Percentiles rank a stretch among this genome's conserved stretches.
phyloP scores from a whole-genome alignment of 176 grass and related monocot species.

The Bromus sterilis region DNA sequence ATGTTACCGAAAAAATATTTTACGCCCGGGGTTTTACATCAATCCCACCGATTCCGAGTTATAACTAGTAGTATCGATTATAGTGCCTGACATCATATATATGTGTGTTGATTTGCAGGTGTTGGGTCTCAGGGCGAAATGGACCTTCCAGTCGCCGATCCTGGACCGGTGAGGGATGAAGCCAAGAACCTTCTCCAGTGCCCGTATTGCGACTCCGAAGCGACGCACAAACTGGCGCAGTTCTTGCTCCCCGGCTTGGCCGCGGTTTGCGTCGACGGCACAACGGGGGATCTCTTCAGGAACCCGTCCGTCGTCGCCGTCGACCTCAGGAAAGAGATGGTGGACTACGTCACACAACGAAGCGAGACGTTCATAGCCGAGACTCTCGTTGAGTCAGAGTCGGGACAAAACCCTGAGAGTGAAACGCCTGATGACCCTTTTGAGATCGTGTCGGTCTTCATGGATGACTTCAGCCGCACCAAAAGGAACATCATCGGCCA shows the following conservation, averaged over 20 bases:
- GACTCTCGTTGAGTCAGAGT: slow-evolving; percentile 28
- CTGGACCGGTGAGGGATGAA: slow-evolving; percentile 34
- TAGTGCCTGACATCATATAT: not conserved
- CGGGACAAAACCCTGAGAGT: slow-evolving; percentile 6
- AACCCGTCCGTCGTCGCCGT: slow-evolving; percentile 51
- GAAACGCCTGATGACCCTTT: slow-evolving; percentile 58
- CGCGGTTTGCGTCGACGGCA: slow-evolving; percentile 54
- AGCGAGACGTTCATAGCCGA: slow-evolving; percentile 72
- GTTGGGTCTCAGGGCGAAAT: slow-evolving; percentile 22
- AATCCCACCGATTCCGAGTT: too few species aligned
- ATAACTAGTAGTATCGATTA: too few species aligned
- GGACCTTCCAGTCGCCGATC: slow-evolving; percentile 59
- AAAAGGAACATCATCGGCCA: slow-evolving; percentile 85
- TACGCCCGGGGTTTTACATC: too few species aligned
- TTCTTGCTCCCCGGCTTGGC: slow-evolving; percentile 69
- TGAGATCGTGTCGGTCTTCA: slow-evolving; percentile 61
- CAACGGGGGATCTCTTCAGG: slow-evolving; percentile 62
- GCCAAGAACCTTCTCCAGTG: slow-evolving; percentile 40
- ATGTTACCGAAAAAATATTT: too few species aligned
- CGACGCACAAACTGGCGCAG: slow-evolving; percentile 63
- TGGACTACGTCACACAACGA: slow-evolving; percentile 59
- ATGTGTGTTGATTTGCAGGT: not conserved
- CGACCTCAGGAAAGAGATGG: slow-evolving; percentile 67
- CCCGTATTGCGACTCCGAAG: slow-evolving; percentile 52
- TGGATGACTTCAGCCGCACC: slow-evolving; percentile 66